Evolutionary conservation across 805 yeast genomes (phyloP).

Genomic region (Nakazawaea wyomingensis): DNA sequence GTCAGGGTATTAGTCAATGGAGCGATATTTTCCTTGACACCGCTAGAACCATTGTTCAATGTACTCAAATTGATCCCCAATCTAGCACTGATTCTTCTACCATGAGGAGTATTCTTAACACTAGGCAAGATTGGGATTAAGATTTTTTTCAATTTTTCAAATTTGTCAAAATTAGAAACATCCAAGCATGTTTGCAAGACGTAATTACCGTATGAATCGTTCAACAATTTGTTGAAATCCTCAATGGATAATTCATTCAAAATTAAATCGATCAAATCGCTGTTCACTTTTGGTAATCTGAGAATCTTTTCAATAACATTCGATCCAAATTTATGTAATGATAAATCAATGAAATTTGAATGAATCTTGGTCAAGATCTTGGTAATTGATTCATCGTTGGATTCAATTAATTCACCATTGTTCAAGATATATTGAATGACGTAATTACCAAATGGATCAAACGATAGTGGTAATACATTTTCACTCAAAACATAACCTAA

Average conservation of each 20-base stretch:
- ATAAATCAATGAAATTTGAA: constrained; percentile 27
- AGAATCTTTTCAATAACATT: constrained; percentile 55
- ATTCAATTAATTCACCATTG: constrained; percentile 23
- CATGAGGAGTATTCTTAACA: constrained; percentile 89
- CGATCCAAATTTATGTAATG: constrained; percentile 58
- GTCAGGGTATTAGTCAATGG: neutral
- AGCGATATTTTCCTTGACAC: neutral
- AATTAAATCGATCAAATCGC: constrained; percentile 36
- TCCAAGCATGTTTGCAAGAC: constrained; percentile 56
- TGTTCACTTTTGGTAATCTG: constrained; percentile 40
- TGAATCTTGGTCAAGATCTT: constrained; percentile 11
- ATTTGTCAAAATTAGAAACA: constrained; percentile 47
- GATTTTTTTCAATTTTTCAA: constrained; percentile 47
- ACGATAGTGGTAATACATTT: constrained; percentile 62
- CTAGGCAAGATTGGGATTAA: constrained; percentile 74
- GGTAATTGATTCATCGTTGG: constrained; percentile 7
- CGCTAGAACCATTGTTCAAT: neutral
- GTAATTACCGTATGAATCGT: constrained; percentile 57
- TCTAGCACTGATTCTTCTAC: constrained; percentile 84
- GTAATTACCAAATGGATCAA: constrained; percentile 95
- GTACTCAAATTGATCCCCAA: constrained; percentile 25
- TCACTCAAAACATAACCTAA: constrained; percentile 65
- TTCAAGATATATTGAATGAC: constrained; percentile 88
- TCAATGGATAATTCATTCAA: constrained; percentile 25
- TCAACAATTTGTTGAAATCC: constrained; percentile 38